Evolutionary conservation across 2,329 filamentous ascomycete genomes (phyloP).

Genomic region (Byssoonygena ceratinophila): DNA sequence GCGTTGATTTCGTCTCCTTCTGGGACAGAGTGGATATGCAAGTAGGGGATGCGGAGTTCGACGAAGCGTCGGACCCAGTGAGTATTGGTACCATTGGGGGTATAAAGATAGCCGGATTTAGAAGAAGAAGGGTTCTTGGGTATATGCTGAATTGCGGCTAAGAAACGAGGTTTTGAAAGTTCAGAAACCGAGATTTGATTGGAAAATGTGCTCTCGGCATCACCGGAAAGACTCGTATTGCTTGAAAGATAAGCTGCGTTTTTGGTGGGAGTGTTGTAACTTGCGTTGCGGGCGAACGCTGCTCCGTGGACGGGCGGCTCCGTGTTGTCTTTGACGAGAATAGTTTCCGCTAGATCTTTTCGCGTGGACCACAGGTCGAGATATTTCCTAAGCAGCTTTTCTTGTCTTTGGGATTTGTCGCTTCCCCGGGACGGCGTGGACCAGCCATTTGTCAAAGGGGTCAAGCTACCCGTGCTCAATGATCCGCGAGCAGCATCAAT

Average conservation of each 20-base stretch:
- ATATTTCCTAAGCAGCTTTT: constrained; percentile 34
- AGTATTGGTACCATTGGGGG: constrained; percentile 68
- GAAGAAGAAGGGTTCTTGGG: constrained; percentile 71
- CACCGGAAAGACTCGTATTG: constrained; percentile 21
- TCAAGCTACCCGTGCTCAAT: constrained; percentile 32
- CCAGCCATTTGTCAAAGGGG: constrained; percentile 28
- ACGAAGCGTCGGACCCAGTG: constrained; percentile 89
- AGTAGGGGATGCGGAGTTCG: constrained; percentile 79
- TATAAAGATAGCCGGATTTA: constrained; percentile 79
- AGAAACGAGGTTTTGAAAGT: constrained; percentile 50
- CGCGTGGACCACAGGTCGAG: constrained; percentile 35
- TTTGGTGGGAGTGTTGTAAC: not conserved
- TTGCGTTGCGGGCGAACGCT: constrained; percentile 19
- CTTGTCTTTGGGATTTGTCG: constrained; percentile 30
- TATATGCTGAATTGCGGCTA: constrained; percentile 65
- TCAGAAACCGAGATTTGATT: constrained; percentile 6
- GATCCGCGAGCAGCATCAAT: constrained; percentile 54
- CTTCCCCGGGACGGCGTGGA: constrained; percentile 24
- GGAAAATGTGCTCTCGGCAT: constrained; percentile 5
- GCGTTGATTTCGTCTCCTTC: constrained; percentile 85
- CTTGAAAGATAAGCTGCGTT: constrained; percentile 20
- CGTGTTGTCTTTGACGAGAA: constrained; percentile 37
- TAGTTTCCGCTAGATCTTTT: constrained; percentile 33
- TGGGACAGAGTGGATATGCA: constrained; percentile 75
- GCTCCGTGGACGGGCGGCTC: constrained; percentile 34